Conservation (phyloP, 2,329 filamentous ascomycete species). For the Scolecobasidium constrictum region DNA sequence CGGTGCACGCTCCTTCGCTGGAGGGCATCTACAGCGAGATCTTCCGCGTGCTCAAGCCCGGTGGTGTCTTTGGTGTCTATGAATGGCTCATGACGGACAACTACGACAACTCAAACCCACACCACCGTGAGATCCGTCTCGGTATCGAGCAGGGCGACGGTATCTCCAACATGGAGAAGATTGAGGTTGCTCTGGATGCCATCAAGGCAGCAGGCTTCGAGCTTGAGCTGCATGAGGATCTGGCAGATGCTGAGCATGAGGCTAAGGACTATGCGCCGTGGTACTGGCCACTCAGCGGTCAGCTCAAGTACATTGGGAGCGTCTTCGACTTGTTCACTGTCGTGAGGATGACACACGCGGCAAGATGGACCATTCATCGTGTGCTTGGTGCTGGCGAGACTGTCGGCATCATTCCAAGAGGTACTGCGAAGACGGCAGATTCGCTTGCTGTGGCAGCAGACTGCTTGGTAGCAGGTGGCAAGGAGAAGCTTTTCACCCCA, state of each 20-base stretch:
- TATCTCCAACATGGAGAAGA: slow-evolving; percentile 93
- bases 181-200: slow-evolving; percentile 68
- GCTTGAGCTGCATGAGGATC: slow-evolving; percentile 72
- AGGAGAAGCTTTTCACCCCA: slow-evolving; percentile 88
- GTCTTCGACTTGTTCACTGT: slow-evolving; percentile 73
- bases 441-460: slow-evolving; percentile 74
- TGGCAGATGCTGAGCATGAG: slow-evolving; percentile 55
- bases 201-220: slow-evolving; percentile 84
- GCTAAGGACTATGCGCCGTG: slow-evolving; percentile 58
- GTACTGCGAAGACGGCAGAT: slow-evolving; percentile 92
- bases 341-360: slow-evolving; percentile 78
- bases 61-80: slow-evolving; percentile 91
- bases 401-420: slow-evolving; percentile 62
- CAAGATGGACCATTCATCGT: slow-evolving; percentile 62
- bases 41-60: slow-evolving; percentile 89
- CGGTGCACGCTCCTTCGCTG: slow-evolving; percentile 82
- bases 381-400: slow-evolving; percentile 68
- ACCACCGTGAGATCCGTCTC: slow-evolving; percentile 81
- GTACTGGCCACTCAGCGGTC: slow-evolving; percentile 87
- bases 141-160: slow-evolving; percentile 94
- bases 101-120: slow-evolving; percentile 80
- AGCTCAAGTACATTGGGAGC: slow-evolving; percentile 73
- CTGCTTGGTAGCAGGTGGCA: slow-evolving; percentile 74
- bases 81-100: slow-evolving; percentile 98
- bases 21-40: slow-evolving; percentile 92